A percentile compares a stretch with the other conserved stretches of the same genome.
Conservation (phyloP, 257 asterid genomes). For the Solanum virginianum region DNA sequence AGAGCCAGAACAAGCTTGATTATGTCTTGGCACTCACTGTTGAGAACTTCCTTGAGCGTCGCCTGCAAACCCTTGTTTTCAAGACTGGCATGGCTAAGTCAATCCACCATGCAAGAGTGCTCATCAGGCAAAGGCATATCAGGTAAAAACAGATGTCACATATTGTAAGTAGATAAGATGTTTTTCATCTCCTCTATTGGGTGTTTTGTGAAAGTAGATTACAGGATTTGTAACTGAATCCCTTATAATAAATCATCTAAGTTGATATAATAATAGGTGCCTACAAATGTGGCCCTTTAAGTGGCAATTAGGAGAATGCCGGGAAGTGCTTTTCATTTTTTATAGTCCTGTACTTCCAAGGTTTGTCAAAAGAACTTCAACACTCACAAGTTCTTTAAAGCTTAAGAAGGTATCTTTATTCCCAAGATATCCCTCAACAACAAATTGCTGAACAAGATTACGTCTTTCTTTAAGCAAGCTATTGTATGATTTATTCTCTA, state of each 20-base stretch:
- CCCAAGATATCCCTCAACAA: not conserved
- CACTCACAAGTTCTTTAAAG: not conserved
- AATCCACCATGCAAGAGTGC: constrained; percentile 83
- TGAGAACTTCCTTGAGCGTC: constrained; percentile 81
- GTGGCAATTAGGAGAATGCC: not conserved
- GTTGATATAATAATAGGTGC: not conserved
- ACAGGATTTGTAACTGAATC: not conserved
- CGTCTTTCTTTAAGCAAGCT: not conserved
- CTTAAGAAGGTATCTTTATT: not conserved
- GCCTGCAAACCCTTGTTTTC: constrained; percentile 75
- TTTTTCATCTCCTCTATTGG: not conserved
- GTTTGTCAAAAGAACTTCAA: not conserved
- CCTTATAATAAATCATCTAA: not conserved
- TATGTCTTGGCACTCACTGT: constrained; percentile 77
- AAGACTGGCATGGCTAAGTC: constrained; percentile 92
- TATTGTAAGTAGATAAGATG: not conserved
- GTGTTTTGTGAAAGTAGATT: not conserved
- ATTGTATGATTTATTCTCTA: not conserved
- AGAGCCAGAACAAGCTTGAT: constrained; percentile 85
- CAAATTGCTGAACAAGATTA: not conserved
- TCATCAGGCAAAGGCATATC: constrained; percentile 82
- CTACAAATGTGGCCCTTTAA: not conserved
- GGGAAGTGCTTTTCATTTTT: not conserved
- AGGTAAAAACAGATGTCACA: constrained; percentile 22
- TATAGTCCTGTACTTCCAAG: not conserved